Conservation (phyloP, 2,329 filamentous ascomycete genomes). For the Cryphonectria radicalis region DNA sequence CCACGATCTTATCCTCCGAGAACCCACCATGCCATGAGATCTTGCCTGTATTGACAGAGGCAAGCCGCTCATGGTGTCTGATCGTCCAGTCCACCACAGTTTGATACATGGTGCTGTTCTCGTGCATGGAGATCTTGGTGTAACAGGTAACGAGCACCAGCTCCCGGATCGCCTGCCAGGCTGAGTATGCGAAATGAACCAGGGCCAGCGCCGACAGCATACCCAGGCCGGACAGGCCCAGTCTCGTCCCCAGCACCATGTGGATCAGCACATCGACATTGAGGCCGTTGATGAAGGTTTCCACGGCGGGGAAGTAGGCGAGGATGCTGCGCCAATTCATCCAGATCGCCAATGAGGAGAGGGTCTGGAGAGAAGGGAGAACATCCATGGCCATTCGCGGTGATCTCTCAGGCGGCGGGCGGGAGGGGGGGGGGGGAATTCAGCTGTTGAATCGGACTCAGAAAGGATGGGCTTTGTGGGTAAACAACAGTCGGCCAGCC, state of each 20-base stretch:
- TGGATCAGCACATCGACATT: slow-evolving; percentile 15
- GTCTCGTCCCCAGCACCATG: slow-evolving; percentile 12
- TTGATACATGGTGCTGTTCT: slow-evolving; percentile 3
- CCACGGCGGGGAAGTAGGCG: slow-evolving; percentile 20
- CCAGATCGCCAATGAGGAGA: slow-evolving; percentile 25
- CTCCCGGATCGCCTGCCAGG: slow-evolving; percentile 7
- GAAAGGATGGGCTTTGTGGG: neutral
- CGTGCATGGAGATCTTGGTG: slow-evolving; percentile 24
- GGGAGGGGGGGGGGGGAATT: neutral
- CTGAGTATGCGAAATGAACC: slow-evolving; percentile 14
- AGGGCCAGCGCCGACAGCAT: slow-evolving; percentile 1
- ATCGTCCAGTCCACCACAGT: slow-evolving; percentile 18
- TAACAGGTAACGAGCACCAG: slow-evolving; percentile 11
- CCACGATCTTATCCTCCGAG: slow-evolving; percentile 2
- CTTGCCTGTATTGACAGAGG: slow-evolving; percentile 14
- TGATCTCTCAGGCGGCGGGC: too few relatives aligned
- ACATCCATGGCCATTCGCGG: slow-evolving; percentile 18
- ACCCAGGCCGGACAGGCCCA: slow-evolving; percentile 14
- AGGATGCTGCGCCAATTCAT: slow-evolving; percentile 28
- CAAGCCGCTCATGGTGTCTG: slow-evolving; percentile 12
- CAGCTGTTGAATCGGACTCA: neutral
- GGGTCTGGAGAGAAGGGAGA: slow-evolving; percentile 12
- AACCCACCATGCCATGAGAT: neutral
- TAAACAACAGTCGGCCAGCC: neutral
- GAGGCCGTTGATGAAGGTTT: slow-evolving; percentile 16